Base-by-base conservation (phyloP, 208 protist genomes). In the Trypanosoma mega region DNA sequence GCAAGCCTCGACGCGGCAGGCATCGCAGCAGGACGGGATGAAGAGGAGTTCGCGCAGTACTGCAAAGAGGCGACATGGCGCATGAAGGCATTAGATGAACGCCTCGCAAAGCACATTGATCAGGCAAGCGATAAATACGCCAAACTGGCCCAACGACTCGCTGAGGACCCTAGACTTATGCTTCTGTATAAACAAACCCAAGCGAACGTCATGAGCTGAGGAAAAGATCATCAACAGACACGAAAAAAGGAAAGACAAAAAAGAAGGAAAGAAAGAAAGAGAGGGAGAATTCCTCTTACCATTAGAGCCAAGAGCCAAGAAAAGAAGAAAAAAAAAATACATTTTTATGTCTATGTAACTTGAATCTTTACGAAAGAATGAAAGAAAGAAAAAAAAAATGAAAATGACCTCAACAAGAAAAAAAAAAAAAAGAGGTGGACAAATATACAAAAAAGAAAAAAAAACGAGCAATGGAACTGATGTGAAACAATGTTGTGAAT, bases 61-160 rank as follows among this genome's bases (percentile, higher is more conserved):
- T 91, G 83, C 68, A 90, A 96, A 63, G 85, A 96, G 51, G 91
- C 87, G 12, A 96, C 87, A 44, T 93, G 87, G 85, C 72, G 83
- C 46, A 94, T 96, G 79, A 92, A 94, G 52, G 84, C 94, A 47
- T 71, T 96, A 16, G 91, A 96, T 54, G 83, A 96, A 63, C 78
- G 87, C 1, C 75, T 96, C 30, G 70, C 80, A 24, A 84, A 90
- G 59, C 89, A 96, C 69, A 90, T 92, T 68, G 86, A 93, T 54
- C 74, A 82, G 20, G 87, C 89, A 1, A 90, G 82, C 46, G 86
- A 93, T 16, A 92, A 88, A 69, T 96, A 96, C 62, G 85, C 74
- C 23, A 63, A 77, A 60, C 75, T 96, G 1, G 86, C 83, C 2
- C 80, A 90, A 58, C 68, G 81, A 20, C 80, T 96, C 2, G 56